Percentiles rank a stretch among this genome's conserved stretches.
Conservation (phyloP, 1,284 basidiomycete genomes). For the Hypsizygus ulmarius region DNA sequence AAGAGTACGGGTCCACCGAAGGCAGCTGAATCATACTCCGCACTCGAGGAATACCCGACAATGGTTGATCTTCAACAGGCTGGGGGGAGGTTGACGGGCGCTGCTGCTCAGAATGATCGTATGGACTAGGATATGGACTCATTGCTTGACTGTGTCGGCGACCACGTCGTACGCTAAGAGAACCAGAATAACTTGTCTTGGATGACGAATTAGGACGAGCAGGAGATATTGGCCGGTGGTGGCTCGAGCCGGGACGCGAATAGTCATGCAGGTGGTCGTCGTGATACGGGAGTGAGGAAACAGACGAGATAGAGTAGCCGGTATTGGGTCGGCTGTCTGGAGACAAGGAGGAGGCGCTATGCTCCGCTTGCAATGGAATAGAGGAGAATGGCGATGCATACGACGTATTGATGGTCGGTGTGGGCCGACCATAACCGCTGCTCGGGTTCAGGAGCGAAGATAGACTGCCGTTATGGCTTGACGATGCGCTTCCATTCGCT, state of each 20-base stretch:
- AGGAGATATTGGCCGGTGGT: conserved; percentile 62
- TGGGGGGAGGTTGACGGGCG: conserved; percentile 74
- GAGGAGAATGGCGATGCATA: conserved; percentile 66
- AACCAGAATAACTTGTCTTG: conserved; percentile 52
- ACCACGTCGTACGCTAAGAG: conserved; percentile 64
- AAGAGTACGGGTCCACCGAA: conserved; percentile 64
- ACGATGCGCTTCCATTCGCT: conserved; percentile 44
- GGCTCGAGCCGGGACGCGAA: conserved; percentile 68
- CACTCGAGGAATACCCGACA: conserved; percentile 56
- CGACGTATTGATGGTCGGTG: conserved; percentile 66
- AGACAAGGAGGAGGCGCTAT: conserved; percentile 68
- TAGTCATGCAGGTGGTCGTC: conserved; percentile 59
- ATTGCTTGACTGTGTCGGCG: conserved; percentile 79
- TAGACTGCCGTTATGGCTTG: conserved; percentile 67
- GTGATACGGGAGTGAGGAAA: conserved; percentile 70
- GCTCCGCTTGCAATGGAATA: conserved; percentile 63
- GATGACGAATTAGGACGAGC: conserved; percentile 63
- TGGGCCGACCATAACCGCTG: conserved; percentile 57
- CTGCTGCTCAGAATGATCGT: conserved; percentile 62
- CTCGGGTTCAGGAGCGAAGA: conserved; percentile 78
- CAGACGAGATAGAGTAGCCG: conserved; percentile 78
- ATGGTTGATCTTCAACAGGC: conserved; percentile 53
- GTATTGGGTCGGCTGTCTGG: conserved; percentile 81
- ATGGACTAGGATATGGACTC: conserved; percentile 78
- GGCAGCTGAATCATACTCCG: conserved; percentile 78